Percentiles rank a stretch among this genome's conserved stretches.
Evolutionary conservation across 495 filamentous ascomycete species (phyloP).

Genomic region (Penicillium simplicissimum): DNA sequence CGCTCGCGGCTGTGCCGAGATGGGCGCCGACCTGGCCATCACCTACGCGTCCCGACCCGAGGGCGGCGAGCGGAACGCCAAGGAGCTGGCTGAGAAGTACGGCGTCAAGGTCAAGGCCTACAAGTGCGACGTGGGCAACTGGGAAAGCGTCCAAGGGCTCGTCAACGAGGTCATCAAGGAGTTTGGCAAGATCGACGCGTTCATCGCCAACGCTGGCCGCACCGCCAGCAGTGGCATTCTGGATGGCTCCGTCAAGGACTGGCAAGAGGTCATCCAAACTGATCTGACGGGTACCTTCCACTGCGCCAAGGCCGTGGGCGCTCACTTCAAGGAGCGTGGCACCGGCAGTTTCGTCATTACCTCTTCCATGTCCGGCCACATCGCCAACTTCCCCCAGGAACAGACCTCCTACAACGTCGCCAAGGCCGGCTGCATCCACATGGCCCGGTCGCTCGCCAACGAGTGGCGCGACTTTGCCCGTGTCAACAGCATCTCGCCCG

Average conservation of each 20-base stretch:
- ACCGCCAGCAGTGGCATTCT: slow-evolving; percentile 63
- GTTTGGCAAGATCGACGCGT: slow-evolving; percentile 65
- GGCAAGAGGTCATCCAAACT: slow-evolving; percentile 67
- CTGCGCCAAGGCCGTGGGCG: slow-evolving; percentile 66
- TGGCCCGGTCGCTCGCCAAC: slow-evolving; percentile 64
- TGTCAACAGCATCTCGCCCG: slow-evolving; percentile 72
- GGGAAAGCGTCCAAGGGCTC: slow-evolving; percentile 50
- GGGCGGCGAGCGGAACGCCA: slow-evolving; percentile 65
- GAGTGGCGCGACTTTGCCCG: slow-evolving; percentile 79
- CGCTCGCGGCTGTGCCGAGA: slow-evolving; percentile 69
- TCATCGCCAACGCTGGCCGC: slow-evolving; percentile 68
- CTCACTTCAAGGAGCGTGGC: slow-evolving; percentile 62
- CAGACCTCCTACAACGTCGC: slow-evolving; percentile 81
- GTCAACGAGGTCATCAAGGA: slow-evolving; percentile 58
- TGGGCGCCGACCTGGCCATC: slow-evolving; percentile 69
- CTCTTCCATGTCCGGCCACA: slow-evolving; percentile 68
- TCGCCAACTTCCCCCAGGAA: slow-evolving; percentile 77
- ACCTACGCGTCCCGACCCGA: slow-evolving; percentile 63
- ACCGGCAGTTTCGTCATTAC: slow-evolving; percentile 65
- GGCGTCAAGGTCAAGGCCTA: slow-evolving; percentile 69
- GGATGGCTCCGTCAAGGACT: slow-evolving; percentile 63
- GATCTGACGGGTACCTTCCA: slow-evolving; percentile 66
- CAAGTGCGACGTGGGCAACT: slow-evolving; percentile 57
- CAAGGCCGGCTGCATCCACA: slow-evolving; percentile 62
- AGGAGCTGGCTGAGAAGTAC: slow-evolving; percentile 57